Evolutionary conservation across 1,284 basidiomycete genomes (phyloP).

Genomic region (Pseudomicrostroma phylloplanum): DNA sequence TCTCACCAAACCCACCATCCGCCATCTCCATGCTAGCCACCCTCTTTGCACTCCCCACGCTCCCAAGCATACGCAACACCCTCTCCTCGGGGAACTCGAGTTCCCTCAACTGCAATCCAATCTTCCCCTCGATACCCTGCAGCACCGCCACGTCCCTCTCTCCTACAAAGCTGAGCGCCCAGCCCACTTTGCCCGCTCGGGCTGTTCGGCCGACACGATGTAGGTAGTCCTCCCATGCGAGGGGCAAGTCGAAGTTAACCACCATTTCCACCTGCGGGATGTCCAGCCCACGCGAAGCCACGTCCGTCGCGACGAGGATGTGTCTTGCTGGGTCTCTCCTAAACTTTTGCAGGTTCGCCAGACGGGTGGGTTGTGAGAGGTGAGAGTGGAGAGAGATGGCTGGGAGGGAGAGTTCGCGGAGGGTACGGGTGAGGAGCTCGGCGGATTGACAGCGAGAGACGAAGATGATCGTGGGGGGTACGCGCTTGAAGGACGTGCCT

Average conservation of each 20-base stretch:
- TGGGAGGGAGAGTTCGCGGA: slow-evolving; percentile 64
- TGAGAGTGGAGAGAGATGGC: slow-evolving; percentile 87
- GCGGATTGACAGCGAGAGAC: slow-evolving; percentile 79
- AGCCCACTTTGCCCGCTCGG: slow-evolving; percentile 79
- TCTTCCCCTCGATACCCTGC: slow-evolving; percentile 74
- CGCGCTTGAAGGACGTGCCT: background rate
- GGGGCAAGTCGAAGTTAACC: slow-evolving; percentile 91
- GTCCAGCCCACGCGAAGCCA: slow-evolving; percentile 49
- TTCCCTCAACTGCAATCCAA: slow-evolving; percentile 57
- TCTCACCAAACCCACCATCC: slow-evolving; percentile 80
- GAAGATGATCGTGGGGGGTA: slow-evolving; percentile 89
- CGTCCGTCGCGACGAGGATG: slow-evolving; percentile 48
- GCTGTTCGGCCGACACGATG: slow-evolving; percentile 74
- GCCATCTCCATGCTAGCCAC: slow-evolving; percentile 90
- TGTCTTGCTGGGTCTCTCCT: slow-evolving; percentile 58
- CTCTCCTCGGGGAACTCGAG: slow-evolving; percentile 61
- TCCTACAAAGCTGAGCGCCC: slow-evolving; percentile 88
- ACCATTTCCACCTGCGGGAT: slow-evolving; percentile 73
- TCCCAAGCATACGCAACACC: slow-evolving; percentile 79
- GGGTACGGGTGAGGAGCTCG: slow-evolving; percentile 69
- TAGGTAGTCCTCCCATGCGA: slow-evolving; percentile 59
- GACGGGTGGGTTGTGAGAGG: slow-evolving; percentile 79
- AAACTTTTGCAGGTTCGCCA: slow-evolving; percentile 79
- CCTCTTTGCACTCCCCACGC: slow-evolving; percentile 82
- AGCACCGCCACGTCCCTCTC: slow-evolving; percentile 85